Base-by-base conservation (phyloP, 1,284 basidiomycete genomes). In the Meripilus lineatus region DNA sequence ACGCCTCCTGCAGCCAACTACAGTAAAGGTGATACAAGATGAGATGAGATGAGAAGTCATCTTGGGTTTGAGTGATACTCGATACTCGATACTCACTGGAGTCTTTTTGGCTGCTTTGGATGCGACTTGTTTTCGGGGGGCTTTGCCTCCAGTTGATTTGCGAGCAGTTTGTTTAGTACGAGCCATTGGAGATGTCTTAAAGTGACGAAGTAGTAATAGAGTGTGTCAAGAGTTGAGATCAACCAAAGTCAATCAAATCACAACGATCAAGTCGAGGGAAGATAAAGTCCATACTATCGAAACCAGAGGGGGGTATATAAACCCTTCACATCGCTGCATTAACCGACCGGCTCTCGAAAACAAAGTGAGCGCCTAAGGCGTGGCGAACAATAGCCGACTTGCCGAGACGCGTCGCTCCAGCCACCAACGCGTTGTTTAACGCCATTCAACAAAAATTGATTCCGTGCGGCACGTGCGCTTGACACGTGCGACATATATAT, bases 111-210 rank as follows among this genome's bases (percentile, higher is more conserved):
- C 72, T 34, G 73, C 71, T 69, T 84, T 84, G 57, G 75, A 84
- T 59, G 89, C 89, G 55, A 93, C 80, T 70, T 92, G 89, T 71
- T 93, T 93, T 71, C 89, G 87, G 47, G 90, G 90, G 2, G 88
- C 89, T 70, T 89, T 88, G 68, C 72, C 87, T 77, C 85, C 84
- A 54, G 89, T 90, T 43, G 88, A 87, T 70, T 88, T 87, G 69
- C 82, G 81, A 52, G 82, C 84, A 59, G 86, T 90, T 74, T 89
- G 86, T 74, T 86, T 79, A 44, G 79, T 81, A 53, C 78, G 77
- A 24, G 70, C 70, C 67, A 69, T 66, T 60, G 56, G 45, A 55
- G 33, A 40, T 55, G 39, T 22, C 39, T 23, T 41, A n/a, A 15
- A 42, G n/a, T n/a, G n/a, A 10, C 6, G 28, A 39, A 37, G 22